phyloP scores from a whole-genome alignment of 352 stramenopile genomes.

The Pythium rishiriense region DNA sequence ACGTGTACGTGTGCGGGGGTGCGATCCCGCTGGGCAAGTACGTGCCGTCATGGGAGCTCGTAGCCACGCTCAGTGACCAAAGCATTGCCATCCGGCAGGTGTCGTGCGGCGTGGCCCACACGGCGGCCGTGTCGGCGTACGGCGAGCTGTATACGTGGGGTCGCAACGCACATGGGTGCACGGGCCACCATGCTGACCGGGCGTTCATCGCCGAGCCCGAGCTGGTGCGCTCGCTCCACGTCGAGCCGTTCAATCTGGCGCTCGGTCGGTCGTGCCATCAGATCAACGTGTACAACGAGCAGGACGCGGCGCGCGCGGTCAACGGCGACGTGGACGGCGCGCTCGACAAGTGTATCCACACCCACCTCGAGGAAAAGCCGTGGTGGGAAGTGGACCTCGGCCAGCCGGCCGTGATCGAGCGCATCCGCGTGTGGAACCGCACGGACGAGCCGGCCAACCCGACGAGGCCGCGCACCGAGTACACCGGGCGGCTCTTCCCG shows the following conservation, averaged over 20 bases:
- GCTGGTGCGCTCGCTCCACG: constrained; percentile 78
- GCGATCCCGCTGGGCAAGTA: constrained; percentile 79
- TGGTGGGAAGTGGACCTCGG: constrained; percentile 94
- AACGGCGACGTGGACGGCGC: constrained; percentile 76
- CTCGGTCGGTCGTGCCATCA: constrained; percentile 72
- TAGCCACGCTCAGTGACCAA: constrained; percentile 48
- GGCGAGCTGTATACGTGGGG: constrained; percentile 94
- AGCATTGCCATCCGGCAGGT: constrained; percentile 65
- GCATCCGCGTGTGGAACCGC: constrained; percentile 91
- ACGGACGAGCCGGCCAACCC: constrained; percentile 86
- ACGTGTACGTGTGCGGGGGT: constrained; percentile 88
- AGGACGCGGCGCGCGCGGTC: constrained; percentile 77
- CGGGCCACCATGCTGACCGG: constrained; percentile 66
- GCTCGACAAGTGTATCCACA: constrained; percentile 83
- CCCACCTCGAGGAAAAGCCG: constrained; percentile 89
- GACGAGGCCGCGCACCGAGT: constrained; percentile 73
- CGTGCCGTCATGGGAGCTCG: constrained; percentile 68
- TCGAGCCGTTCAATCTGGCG: constrained; percentile 89
- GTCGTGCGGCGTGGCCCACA: constrained; percentile 88
- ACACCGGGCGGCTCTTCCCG: constrained; percentile 83
- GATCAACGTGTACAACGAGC: constrained; percentile 91
- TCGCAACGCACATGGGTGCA: constrained; percentile 88
- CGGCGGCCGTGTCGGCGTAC: constrained; percentile 82
- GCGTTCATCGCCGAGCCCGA: constrained; percentile 76
- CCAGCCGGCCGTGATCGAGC: constrained; percentile 72